Evolutionary conservation across 345 rosid genomes (phyloP), one percentile per base, ranked within the genome.

Genomic region (Lumnitzera littorea): DNA sequence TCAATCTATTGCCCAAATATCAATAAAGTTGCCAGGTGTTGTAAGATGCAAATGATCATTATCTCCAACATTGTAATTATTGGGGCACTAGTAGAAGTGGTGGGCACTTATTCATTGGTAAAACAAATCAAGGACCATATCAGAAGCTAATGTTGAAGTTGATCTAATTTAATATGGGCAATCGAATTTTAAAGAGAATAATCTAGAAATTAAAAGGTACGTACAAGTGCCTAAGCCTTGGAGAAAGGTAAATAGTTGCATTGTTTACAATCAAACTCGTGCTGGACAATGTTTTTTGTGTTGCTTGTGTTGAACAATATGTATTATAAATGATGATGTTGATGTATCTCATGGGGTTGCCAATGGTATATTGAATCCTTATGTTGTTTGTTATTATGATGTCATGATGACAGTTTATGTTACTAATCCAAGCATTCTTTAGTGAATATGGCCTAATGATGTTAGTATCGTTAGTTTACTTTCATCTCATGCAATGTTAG

Each of bases 401-500:
- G 83, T 95, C 11, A 85, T 91, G 70, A 80, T 89, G 51, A 70
- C 86, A 2, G 91, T 82, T 2, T 86, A 83, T 56, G 77, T 82
- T 51, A 87, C 66, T 65, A 84, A 57, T 89, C 95, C 0, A 88
- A 50, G 78, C 95, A 0, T 69, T 85, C 74, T 89, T 86, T 62
- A 82, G 80, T 23, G 91, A 80, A 49, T 83, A 60, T 71, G 57
- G 82, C 95, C 91, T 15, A 76, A 83, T 61, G 90, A 87, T 67
- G 81, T 86, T 49, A 91, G 92, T 1, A 68, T 88, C 70, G 75
- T 89, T 15, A 84, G 95, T 59, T 84, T 77, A 62, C 84, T 91
- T 63, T 84, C 96, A 2, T 88, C 82, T 56, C 89, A 91, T 69
- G 81, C 96, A 56, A 64, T 86, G 62, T 77, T 91, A 50, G 98